A percentile compares a stretch with the other conserved stretches of the same genome.
Conservation (phyloP, 805 yeast species). For the Clavispora fructus region DNA sequence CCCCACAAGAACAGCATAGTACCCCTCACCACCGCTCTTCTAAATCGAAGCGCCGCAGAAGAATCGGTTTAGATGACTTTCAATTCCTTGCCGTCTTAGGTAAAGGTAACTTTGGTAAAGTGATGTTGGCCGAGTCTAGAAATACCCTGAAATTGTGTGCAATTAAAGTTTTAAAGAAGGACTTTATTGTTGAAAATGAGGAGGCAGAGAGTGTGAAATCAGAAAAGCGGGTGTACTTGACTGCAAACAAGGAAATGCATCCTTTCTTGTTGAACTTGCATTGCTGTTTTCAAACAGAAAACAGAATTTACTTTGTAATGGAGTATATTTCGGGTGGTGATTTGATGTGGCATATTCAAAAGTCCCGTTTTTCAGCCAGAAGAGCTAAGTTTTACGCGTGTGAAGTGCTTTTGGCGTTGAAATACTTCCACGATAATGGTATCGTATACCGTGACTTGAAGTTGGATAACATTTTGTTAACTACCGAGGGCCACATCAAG, state of each 20-base stretch:
- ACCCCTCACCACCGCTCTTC: slow-evolving; percentile 14
- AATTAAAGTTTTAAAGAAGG: slow-evolving; percentile 93
- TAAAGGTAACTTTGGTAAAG: slow-evolving; percentile 98
- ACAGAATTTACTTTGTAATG: slow-evolving; percentile 96
- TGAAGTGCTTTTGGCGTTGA: slow-evolving; percentile 85
- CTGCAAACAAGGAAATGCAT: slow-evolving; percentile 82
- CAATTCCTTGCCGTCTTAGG: slow-evolving; percentile 92
- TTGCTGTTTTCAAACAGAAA: slow-evolving; percentile 97
- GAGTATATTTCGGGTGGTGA: slow-evolving; percentile 98
- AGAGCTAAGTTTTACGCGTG: slow-evolving; percentile 98
- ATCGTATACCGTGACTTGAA: slow-evolving; percentile 95
- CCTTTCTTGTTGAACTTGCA: slow-evolving; percentile 88
- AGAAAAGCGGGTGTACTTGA: slow-evolving; percentile 84
- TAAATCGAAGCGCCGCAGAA: slow-evolving; percentile 47
- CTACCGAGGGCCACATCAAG: slow-evolving; percentile 90
- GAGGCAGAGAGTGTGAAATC: slow-evolving; percentile 94
- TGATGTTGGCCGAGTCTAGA: slow-evolving; percentile 92
- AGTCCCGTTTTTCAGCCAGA: slow-evolving; percentile 77
- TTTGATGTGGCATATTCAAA: slow-evolving; percentile 98
- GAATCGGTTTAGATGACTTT: slow-evolving; percentile 91
- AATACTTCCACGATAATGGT: slow-evolving; percentile 92
- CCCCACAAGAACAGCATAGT: neutral
- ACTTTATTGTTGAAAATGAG: slow-evolving; percentile 89
- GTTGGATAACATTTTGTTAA: slow-evolving; percentile 85
- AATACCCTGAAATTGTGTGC: slow-evolving; percentile 82